Evolutionary conservation across 805 yeast species (phyloP), one percentile per base, ranked within the genome.

Genomic region (Dipodascus albidus): DNA sequence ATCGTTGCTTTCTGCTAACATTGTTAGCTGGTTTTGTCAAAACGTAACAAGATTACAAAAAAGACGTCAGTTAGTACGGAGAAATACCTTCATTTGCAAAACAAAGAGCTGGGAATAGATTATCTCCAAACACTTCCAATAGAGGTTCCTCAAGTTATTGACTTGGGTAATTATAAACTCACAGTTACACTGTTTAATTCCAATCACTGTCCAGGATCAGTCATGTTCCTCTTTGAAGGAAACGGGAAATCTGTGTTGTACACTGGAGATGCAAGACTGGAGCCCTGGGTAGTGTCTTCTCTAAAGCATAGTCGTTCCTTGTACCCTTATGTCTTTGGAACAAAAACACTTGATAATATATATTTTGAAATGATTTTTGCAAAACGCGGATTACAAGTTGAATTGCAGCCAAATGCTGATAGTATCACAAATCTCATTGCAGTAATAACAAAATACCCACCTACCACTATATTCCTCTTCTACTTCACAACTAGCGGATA

Each of bases 221-320:
- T 72, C 1, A 77, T 80, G 81, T 75, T 77, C 54, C 68, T 81
- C 24, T 54, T 81, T 1, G 76, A 76, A 55, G 64, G 64, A 15
- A 47, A 51, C 1, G 42, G 51, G 14, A 54, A 55, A 8, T 62
- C 78, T 0, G 74, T 80, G 1, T 66, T 81, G 6, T 67, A 72
- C 27, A 80, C 85, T 0, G 85, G 85, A 1, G 85, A 81, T 59
- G 53, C 78, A 8, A 65, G 83, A 23, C 82, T 82, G 3, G 85
- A 81, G 60, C 49, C 56, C 1, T 76, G 80, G 78, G 78, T 80
- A 75, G 62, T 72, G 0, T 67, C 72, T 17, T 53, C 67, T 11
- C 59, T 75, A n/a, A 55, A 57, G 0, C 68, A 66, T 24, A 72
- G 74, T 50, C 75, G 76, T 0, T 56, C 59, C 2, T 57, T 81